Base-by-base conservation (phyloP, 495 filamentous ascomycete species). In the Tricharina praecox region DNA sequence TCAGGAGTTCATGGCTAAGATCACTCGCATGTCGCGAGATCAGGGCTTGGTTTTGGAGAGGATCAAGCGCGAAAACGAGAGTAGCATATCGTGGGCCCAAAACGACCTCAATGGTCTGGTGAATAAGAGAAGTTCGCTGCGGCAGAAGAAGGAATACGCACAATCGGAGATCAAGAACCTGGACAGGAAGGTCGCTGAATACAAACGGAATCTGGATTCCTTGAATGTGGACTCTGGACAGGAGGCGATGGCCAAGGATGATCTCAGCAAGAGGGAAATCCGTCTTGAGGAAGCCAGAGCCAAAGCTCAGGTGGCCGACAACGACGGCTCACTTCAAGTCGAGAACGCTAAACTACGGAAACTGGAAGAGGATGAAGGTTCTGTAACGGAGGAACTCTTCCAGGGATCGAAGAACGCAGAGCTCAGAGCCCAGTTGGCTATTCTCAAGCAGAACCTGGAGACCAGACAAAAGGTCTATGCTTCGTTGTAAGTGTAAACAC, bases 171-270 rank as follows among this genome's bases (percentile, higher is more conserved):
- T 92, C 46, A 62, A 67, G 5, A 57, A 68, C 0, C 81, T 82
- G 50, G 84, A 93, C 44, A 75, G 67, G 49, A 80, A 79, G 43
- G 72, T 77, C 8, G 60, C 62, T 8, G 56, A 55, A 3, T 69
- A 82, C 10, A 81, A 88, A 53, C 65, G 62, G 26, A 77, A 80
- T 11, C 64, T 90, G 7, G 71, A 77, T 52, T 66, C 63, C 5
- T 76, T 96, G 42, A 72, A 79, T 11, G 69, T 85, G 34, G 88
- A 94, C 53, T 87, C 94, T 65, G 87, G 85, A 10, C 71, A 74
- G 21, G 79, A 82, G 57, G 78, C 79, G 24, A 67, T 79, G 3
- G 69, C 93, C 10, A 78, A 86, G 48, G 73, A 78, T 3, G 78
- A 78, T 33, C 68, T 80, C 30, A 72, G 77, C 44, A 84, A 93